Evolutionary conservation across 1,139 yeast genomes (phyloP).

Genomic region (Blastobotrys buckinghamii): DNA sequence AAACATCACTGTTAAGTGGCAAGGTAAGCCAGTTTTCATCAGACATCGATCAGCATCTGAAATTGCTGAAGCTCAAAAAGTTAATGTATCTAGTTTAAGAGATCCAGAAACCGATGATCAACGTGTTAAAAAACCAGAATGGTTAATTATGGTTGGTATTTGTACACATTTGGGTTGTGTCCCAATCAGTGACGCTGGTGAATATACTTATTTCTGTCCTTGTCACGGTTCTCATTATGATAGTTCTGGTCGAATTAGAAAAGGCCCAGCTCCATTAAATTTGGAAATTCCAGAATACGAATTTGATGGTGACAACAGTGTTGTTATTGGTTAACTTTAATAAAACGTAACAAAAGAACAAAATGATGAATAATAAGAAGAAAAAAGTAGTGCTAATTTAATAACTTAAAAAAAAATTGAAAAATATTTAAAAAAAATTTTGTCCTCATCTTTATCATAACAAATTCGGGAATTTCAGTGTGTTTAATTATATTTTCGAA

Average conservation of each 20-base stretch:
- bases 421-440: not conserved
- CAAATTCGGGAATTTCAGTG: not conserved
- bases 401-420: not conserved
- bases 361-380: not conserved
- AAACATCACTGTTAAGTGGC: constrained; percentile 98
- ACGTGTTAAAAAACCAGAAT: constrained; percentile 95
- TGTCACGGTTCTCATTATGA: constrained; percentile 99
- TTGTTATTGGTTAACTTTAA: constrained; percentile 69
- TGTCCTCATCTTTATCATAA: not conserved
- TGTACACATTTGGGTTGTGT: constrained; percentile 99
- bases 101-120: constrained; percentile 93
- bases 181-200: constrained; percentile 99
- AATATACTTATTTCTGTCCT: constrained; percentile 99
- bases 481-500: not conserved
- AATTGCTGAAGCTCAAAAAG: constrained; percentile 87
- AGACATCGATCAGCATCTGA: constrained; percentile 96
- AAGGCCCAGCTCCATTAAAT: constrained; percentile 99
- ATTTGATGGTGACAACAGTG: constrained; percentile 69
- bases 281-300: constrained; percentile 93
- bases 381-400: not conserved
- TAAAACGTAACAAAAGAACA: not conserved
- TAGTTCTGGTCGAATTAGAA: constrained; percentile 99
- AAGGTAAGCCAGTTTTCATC: constrained; percentile 98
- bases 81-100: constrained; percentile 71
- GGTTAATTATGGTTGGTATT: constrained; percentile 99